Base-by-base conservation (phyloP, 345 rosid genomes). In the Euphorbia tirucalli region DNA sequence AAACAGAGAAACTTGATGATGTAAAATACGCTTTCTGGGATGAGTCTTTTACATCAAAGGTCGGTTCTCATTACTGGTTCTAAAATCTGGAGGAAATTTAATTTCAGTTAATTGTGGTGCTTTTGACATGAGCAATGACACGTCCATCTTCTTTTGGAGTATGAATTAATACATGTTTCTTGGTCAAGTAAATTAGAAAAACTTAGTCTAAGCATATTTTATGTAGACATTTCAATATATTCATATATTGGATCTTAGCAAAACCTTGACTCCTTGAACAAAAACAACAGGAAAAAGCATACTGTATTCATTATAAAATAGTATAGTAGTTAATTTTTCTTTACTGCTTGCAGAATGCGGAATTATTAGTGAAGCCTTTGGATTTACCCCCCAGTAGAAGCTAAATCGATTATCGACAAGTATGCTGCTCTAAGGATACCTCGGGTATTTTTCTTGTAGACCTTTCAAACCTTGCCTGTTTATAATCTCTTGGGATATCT, bases 381-480 rank as follows among this genome's bases (percentile, higher is more conserved):
- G 80, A 77, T 49, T 71, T 88, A 75, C 91, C 84, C 74, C n/a
- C 93, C 86, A 46, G 79, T 77, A 70, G 74, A 78, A 56, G 64
- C 83, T 9, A 92, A 95, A 83, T 86, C 93, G 49, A 81, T 90
- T 68, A 10, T 43, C 49, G 97, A 95, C 74, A 92, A 95, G 84
- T 86, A 88, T 63, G 97, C 99, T 48, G 97, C 99, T 13, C 92
- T 89, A 43, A 88, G 80, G 68, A 95, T 95, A 81, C 96, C 92
- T 74, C 97, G 90, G 96, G 99, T 95, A 77, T 50, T 1, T 67
- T 71, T 52, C 69, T 74, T 55, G 10, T 64, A 21, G 52, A 67
- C 69, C 39, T 7, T 66, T 39, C 44, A 66, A 43, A 69, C 44
- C 25, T 77, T n/a, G 39, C 39, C 2, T 2, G 48, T 22, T 21